phyloP scores from a whole-genome alignment of 306 rosid genomes.

The Senna tora region DNA sequence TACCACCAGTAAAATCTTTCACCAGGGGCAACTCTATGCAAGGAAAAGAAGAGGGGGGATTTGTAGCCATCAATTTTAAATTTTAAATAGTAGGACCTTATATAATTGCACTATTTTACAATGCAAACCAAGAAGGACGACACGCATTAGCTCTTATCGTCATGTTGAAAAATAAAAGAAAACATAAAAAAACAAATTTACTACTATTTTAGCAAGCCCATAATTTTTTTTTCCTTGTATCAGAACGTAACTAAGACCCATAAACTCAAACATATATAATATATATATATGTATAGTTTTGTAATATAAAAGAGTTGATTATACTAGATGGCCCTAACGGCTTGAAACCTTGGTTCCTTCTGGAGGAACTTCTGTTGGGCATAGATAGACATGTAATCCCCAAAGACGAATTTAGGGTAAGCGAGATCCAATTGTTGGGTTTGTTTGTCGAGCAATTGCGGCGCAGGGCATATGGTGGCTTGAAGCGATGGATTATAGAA shows the following conservation, averaged over 20 bases:
- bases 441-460: conserved; percentile 52
- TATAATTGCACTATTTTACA: conserved; percentile 39
- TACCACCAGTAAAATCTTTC: background rate
- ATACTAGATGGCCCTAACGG: conserved; percentile 63
- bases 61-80: conserved; percentile 30
- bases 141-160: conserved; percentile 39
- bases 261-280: too few relatives aligned
- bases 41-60: conserved; percentile 23
- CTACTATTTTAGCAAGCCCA: conserved; percentile 27
- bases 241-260: too few relatives aligned
- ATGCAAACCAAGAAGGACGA: conserved; percentile 37
- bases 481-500: conserved; percentile 84
- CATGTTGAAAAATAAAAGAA: conserved; percentile 7
- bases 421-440: conserved; percentile 54
- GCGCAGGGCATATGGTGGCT: conserved; percentile 91
- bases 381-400: conserved; percentile 89
- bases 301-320: conserved; percentile 7
- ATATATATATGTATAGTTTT: background rate
- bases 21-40: background rate
- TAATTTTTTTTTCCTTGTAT: too few relatives aligned
- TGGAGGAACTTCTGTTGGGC: conserved; percentile 91
- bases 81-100: conserved; percentile 26
- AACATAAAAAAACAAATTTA: conserved; percentile 40
- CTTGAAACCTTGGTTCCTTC: conserved; percentile 90
- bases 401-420: conserved; percentile 88